These are phyloP conservation scores for Phoma herbarum DNA, from an alignment of 2,329 filamentous ascomycete genomes.

Conservation along the genomic window DNA sequence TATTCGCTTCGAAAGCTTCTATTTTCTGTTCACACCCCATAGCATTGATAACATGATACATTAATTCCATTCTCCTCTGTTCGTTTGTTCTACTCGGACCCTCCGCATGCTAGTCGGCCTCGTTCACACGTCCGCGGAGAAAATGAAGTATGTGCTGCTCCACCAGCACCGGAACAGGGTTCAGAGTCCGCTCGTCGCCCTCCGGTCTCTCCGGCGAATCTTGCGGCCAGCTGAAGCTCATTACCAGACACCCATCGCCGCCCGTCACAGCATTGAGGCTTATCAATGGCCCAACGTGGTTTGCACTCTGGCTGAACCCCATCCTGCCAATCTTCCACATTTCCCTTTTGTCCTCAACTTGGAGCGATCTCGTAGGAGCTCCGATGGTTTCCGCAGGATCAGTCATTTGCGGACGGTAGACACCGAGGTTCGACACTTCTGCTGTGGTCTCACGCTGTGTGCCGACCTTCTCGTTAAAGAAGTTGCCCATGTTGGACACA, in stretches of 20 bases:
- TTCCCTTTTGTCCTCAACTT: not conserved
- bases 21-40: not conserved
- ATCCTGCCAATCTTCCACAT: constrained; percentile 50
- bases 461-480: constrained; percentile 52
- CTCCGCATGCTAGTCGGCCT: no score
- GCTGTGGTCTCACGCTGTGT: constrained; percentile 50
- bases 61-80: no score
- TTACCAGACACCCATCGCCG: constrained; percentile 53
- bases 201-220: constrained; percentile 44
- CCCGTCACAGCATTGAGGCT: constrained; percentile 55
- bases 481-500: constrained; percentile 51
- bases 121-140: no score
- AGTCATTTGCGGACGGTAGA: constrained; percentile 26
- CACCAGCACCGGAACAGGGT: constrained; percentile 14
- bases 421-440: constrained; percentile 59
- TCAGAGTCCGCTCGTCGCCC: constrained; percentile 26
- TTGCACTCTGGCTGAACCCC: constrained; percentile 57
- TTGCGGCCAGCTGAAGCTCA: constrained; percentile 55
- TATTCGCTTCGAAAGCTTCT: not conserved
- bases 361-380: not conserved
- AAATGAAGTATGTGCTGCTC: not conserved
- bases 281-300: constrained; percentile 51
- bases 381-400: not conserved
- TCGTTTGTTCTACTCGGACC: no score
- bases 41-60: not conserved